phyloP scores from a whole-genome alignment of 1,284 basidiomycete genomes.

The Moniliophthora roreri region DNA sequence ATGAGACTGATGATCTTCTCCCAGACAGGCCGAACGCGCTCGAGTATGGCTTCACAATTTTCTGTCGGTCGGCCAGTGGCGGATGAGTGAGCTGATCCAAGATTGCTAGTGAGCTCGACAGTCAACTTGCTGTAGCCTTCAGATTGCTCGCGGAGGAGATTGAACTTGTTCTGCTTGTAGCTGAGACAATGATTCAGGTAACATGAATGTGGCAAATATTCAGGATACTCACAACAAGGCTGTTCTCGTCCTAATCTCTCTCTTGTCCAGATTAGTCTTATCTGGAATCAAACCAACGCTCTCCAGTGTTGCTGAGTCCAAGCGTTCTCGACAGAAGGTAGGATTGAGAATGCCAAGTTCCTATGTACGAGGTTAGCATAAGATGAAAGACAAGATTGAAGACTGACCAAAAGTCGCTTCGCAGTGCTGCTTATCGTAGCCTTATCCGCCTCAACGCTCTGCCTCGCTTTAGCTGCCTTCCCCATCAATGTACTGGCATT shows the following conservation, averaged over 20 bases:
- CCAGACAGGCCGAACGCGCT: conserved; percentile 78
- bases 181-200: conserved; percentile 34
- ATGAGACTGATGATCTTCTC: conserved; percentile 85
- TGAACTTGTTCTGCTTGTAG: conserved; percentile 99
- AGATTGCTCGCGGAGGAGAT: conserved; percentile 94
- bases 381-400: conserved; percentile 6
- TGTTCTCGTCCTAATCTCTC: conserved; percentile 76
- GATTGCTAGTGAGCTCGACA: conserved; percentile 77
- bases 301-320: conserved; percentile 64
- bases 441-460: conserved; percentile 61
- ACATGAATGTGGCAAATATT: not conserved
- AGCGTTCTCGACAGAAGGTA: conserved; percentile 65
- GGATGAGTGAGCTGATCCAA: conserved; percentile 71
- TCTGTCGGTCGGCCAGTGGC: conserved; percentile 63
- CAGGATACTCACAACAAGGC: conserved; percentile 67
- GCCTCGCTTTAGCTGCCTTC: conserved; percentile 45
- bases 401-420: conserved; percentile 64
- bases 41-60: conserved; percentile 51
- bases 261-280: conserved; percentile 61
- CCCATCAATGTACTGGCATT: conserved; percentile 22
- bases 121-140: conserved; percentile 96
- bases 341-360: conserved; percentile 53
- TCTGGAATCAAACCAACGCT: conserved; percentile 65
- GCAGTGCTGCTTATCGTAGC: conserved; percentile 57
- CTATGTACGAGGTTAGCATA: conserved; percentile 31